phyloP scores from a whole-genome alignment of 371 early-diverging fungal species.

The Vittaforma corneae region DNA sequence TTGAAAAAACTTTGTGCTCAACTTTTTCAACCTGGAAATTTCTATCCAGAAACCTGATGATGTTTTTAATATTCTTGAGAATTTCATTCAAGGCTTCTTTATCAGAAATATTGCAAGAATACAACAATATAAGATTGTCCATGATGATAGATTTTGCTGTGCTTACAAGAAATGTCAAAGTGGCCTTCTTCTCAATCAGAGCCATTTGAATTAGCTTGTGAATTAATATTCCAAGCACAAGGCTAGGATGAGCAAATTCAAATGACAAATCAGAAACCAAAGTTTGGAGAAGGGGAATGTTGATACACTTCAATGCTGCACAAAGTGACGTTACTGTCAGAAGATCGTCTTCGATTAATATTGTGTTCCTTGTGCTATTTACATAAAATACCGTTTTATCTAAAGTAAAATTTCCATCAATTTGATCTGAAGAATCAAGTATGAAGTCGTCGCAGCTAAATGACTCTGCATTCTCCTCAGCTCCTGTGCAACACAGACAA shows the following conservation, averaged over 20 bases:
- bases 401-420: background rate
- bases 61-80: conserved; percentile 14
- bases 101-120: conserved; percentile 31
- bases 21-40: conserved; percentile 17
- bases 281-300: conserved; percentile 19
- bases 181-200: conserved; percentile 10
- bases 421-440: too few species aligned
- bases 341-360: conserved; percentile 43
- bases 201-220: conserved; percentile 32
- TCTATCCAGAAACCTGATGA: conserved; percentile 18
- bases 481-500: too few species aligned
- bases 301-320: conserved; percentile 28
- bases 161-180: conserved; percentile 14
- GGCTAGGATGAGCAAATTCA: conserved; percentile 5
- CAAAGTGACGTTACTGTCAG: conserved; percentile 36
- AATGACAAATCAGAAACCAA: conserved; percentile 36
- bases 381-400: background rate
- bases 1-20: conserved; percentile 37
- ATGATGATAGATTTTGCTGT: conserved; percentile 14
- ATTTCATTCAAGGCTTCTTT: conserved; percentile 28
- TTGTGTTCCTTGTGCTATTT: conserved; percentile 22
- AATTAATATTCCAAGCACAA: conserved; percentile 38
- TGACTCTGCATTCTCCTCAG: too few species aligned
- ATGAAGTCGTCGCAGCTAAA: too few species aligned
- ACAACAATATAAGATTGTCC: conserved; percentile 12